Base-by-base conservation (phyloP, 768 basidiomycete species). In the Boletus sp. region DNA sequence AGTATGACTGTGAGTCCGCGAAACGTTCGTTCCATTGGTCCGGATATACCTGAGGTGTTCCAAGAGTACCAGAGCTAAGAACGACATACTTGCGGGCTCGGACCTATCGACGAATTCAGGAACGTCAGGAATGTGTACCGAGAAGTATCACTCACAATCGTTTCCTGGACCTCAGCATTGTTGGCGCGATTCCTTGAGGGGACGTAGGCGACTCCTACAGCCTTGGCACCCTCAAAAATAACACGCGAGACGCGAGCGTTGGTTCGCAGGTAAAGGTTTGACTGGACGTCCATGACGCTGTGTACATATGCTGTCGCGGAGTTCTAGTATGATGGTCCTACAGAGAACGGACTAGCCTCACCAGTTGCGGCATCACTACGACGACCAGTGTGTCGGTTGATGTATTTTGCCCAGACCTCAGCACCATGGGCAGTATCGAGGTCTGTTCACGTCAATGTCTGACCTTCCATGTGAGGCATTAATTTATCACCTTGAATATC, bases 391-490 rank as follows among this genome's bases (percentile, higher is more conserved):
- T 86, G 81, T 62, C 84, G 79, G 71, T 87, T 87, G 77, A 89
- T 86, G 66, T 87, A 89, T 68, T 89, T 88, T 49, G 86, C 86
- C 86, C 86, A 87, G 54, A 87, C 84, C 69, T 87, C 87, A 53
- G 86, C 79, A 24, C 76, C 85, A 61, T 87, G 83, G 30, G 80
- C 67, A 24, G 85, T 84, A 50, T 76, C 71, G 40, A 86, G 76
- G 69, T 87, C 86, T 79, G 53, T 46, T 50, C 18, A 45, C 2
- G 18, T 47, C n/a, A 65, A 20, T 32, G 41, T 47, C 20, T 24
- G 40, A 39, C 45, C 33, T 12, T 56, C 28, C 11, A 49, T 39
- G 28, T 28, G 24, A 53, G n/a, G 37, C 10, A 41, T 17, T 10
- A 42, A 15, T 15, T 1, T 7, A 54, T 48, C 51, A 75, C 81